Evolutionary conservation across 768 basidiomycete species (phyloP).

Genomic region (Pleurotus tuber-regium): DNA sequence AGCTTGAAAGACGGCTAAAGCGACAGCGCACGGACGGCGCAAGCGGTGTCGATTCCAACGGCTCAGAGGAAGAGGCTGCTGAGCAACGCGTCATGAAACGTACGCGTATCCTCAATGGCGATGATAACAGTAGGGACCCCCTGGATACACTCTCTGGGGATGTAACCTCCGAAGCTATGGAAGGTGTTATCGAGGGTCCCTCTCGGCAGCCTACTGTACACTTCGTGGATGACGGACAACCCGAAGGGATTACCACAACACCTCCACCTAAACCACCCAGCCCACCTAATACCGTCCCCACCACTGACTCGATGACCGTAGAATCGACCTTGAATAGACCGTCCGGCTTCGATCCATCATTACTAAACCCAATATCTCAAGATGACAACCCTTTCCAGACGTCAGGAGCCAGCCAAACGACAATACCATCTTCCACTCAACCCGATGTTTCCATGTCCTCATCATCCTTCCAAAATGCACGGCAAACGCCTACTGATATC

Average conservation of each 20-base stretch:
- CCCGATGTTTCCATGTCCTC: slow-evolving; percentile 17
- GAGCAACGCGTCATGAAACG: slow-evolving; percentile 61
- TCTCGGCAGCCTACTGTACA: slow-evolving; percentile 39
- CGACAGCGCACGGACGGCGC: slow-evolving; percentile 61
- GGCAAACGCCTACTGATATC: slow-evolving; percentile 7
- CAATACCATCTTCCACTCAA: slow-evolving; percentile 15
- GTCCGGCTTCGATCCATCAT: slow-evolving; percentile 15
- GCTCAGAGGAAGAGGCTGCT: slow-evolving; percentile 52
- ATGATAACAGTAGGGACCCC: slow-evolving; percentile 49
- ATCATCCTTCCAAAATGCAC: slow-evolving; percentile 19
- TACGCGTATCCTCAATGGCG: slow-evolving; percentile 42
- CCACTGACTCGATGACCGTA: slow-evolving; percentile 13
- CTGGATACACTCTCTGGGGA: slow-evolving; percentile 37
- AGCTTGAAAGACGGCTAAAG: slow-evolving; percentile 74
- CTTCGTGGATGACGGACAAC: slow-evolving; percentile 38
- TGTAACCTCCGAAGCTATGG: slow-evolving; percentile 17
- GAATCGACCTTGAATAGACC: slow-evolving; percentile 7
- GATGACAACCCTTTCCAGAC: not conserved
- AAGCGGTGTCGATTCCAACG: slow-evolving; percentile 42
- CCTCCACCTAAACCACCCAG: not conserved
- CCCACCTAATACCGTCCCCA: not conserved
- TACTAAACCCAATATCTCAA: slow-evolving; percentile 16
- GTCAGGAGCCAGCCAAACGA: too few species aligned
- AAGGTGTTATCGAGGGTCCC: slow-evolving; percentile 16
- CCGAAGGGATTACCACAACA: slow-evolving; percentile 11